phyloP scores from a whole-genome alignment of 1,284 basidiomycete genomes.

The Blastosporella zonata region DNA sequence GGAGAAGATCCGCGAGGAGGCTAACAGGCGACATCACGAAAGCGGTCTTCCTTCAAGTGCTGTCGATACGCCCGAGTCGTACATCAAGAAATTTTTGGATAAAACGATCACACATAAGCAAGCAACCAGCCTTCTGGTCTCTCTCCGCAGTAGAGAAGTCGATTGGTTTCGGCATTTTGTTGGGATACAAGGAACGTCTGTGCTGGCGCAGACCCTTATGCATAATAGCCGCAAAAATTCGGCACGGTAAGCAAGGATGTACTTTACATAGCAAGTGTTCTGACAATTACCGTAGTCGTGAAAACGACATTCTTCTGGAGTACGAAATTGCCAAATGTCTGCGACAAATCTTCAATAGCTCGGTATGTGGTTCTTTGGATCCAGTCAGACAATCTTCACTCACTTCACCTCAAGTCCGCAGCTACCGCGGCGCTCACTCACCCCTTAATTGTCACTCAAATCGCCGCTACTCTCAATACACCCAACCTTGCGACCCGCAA shows the following conservation, averaged over 20 bases:
- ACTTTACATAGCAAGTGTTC: background rate
- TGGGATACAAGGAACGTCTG: conserved; percentile 78
- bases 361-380: conserved; percentile 41
- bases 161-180: conserved; percentile 85
- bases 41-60: conserved; percentile 48
- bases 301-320: conserved; percentile 74
- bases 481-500: conserved; percentile 81
- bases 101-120: conserved; percentile 82
- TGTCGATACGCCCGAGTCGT: conserved; percentile 79
- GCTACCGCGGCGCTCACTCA: conserved; percentile 80
- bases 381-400: background rate
- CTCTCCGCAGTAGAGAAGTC: conserved; percentile 78
- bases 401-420: conserved; percentile 49
- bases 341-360: conserved; percentile 79
- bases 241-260: conserved; percentile 46
- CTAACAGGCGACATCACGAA: conserved; percentile 57
- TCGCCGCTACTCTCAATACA: conserved; percentile 84
- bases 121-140: conserved; percentile 76
- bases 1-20: conserved; percentile 58
- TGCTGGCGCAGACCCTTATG: conserved; percentile 78
- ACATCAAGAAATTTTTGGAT: conserved; percentile 87
- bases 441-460: conserved; percentile 76
- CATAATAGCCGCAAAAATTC: conserved; percentile 70
- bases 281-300: conserved; percentile 42
- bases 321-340: conserved; percentile 90